Conservation (phyloP, 164 flowering plant genomes). For the Cinnamomum micranthum region DNA sequence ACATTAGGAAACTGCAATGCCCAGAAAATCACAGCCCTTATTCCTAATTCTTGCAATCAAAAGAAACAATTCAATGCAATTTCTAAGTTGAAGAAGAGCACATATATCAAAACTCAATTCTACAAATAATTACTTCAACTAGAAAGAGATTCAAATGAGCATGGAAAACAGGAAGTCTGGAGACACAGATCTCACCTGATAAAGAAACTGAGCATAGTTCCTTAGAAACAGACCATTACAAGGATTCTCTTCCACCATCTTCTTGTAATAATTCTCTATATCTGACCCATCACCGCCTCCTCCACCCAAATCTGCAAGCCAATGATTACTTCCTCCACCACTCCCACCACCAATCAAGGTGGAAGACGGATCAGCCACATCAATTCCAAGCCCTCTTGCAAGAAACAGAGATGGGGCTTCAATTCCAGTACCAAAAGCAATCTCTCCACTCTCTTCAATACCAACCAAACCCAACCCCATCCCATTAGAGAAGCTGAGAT, state of each 20-base stretch:
- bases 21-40: no score
- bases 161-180: background rate
- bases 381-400: conserved; percentile 25
- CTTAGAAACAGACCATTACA: conserved; percentile 41
- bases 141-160: background rate
- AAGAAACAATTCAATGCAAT: no score
- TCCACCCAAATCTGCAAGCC: background rate
- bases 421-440: background rate
- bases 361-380: conserved; percentile 9
- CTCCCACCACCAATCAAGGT: conserved; percentile 17
- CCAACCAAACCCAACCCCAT: conserved; percentile 8
- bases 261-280: conserved; percentile 41
- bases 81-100: background rate
- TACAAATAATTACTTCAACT: background rate
- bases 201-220: conserved; percentile 62
- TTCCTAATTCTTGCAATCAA: no score
- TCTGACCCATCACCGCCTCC: conserved; percentile 28
- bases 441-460: conserved; percentile 3
- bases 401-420: conserved; percentile 18
- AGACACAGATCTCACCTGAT: conserved; percentile 20
- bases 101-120: background rate
- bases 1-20: no score
- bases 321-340: conserved; percentile 6
- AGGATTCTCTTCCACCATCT: conserved; percentile 58
- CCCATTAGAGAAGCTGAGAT: conserved; percentile 43